phyloP scores from a whole-genome alignment of 352 stramenopile species.

The Pythium folliculosum region DNA sequence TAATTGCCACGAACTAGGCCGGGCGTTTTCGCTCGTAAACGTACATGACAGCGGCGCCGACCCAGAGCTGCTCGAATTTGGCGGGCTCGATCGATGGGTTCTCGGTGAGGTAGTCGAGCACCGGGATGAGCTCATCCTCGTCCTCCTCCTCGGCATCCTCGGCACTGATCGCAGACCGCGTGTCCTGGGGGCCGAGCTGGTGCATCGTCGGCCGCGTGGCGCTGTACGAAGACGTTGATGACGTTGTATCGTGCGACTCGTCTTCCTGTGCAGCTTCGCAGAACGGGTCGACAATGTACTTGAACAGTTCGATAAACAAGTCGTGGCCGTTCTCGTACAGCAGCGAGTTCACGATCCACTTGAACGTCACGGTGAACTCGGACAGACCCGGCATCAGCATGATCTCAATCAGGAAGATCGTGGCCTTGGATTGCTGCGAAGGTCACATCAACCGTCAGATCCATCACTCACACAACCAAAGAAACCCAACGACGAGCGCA shows the following conservation, averaged over 20 bases:
- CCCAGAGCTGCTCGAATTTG: constrained; percentile 85
- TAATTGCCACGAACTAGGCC: too few relatives aligned
- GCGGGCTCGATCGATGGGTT: constrained; percentile 64
- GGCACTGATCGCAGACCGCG: constrained; percentile 28
- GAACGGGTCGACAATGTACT: constrained; percentile 70
- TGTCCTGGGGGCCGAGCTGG: constrained; percentile 17
- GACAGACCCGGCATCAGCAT: constrained; percentile 73
- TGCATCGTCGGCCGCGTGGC: constrained; percentile 21
- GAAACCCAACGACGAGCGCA: constrained; percentile 20
- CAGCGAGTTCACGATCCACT: constrained; percentile 88
- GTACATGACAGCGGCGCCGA: constrained; percentile 70
- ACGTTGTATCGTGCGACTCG: constrained; percentile 9
- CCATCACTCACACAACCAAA: not conserved
- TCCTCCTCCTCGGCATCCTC: constrained; percentile 38
- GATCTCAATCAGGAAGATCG: constrained; percentile 82
- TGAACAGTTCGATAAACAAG: constrained; percentile 81
- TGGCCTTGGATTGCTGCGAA: constrained; percentile 65
- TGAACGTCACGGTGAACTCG: constrained; percentile 84
- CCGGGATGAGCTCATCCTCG: constrained; percentile 51
- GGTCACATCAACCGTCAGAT: not conserved
- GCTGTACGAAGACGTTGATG: constrained; percentile 17
- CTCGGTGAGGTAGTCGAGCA: constrained; percentile 66
- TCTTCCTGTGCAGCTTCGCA: constrained; percentile 27
- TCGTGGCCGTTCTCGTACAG: constrained; percentile 85
- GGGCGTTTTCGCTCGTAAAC: too few relatives aligned